These are phyloP conservation scores for Pleurotus salmoneostramineus DNA, from an alignment of 768 basidiomycete species.

Conservation along the genomic window DNA sequence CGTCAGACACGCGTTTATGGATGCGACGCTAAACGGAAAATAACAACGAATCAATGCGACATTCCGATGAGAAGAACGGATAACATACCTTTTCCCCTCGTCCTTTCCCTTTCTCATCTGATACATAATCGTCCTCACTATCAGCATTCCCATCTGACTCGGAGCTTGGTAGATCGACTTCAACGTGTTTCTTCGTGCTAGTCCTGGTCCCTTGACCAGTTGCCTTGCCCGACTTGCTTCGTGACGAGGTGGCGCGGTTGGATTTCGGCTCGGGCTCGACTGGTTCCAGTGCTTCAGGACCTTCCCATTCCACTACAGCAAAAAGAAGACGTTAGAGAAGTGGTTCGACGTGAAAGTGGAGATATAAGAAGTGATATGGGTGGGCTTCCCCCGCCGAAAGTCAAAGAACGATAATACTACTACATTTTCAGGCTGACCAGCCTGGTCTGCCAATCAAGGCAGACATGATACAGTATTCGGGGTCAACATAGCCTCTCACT, in stretches of 20 bases:
- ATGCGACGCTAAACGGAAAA: conserved; percentile 33
- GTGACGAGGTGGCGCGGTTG: conserved; percentile 3
- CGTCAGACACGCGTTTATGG: conserved; percentile 36
- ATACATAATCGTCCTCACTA: conserved; percentile 72
- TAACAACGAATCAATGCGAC: neutral
- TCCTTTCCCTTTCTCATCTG: conserved; percentile 29
- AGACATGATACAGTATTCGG: neutral
- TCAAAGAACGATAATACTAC: conserved; percentile 12
- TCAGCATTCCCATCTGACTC: conserved; percentile 47
- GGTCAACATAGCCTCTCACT: conserved; percentile 20
- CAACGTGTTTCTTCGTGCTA: conserved; percentile 1
- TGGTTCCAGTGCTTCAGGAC: conserved; percentile 53
- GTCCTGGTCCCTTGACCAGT: neutral
- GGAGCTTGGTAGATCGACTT: conserved; percentile 19
- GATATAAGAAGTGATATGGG: too few relatives aligned
- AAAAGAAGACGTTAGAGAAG: conserved; percentile 17
- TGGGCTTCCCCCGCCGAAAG: neutral
- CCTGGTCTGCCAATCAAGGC: neutral
- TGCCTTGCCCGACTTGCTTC: neutral
- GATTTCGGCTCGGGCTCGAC: conserved; percentile 18
- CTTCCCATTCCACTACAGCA: conserved; percentile 71
- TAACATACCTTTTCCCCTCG: conserved; percentile 26
- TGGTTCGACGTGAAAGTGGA: neutral
- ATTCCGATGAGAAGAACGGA: neutral
- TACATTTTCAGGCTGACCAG: neutral